These are phyloP conservation scores for Kokia cookei DNA, from an alignment of 441 rosid species.

Conservation along the genomic window DNA sequence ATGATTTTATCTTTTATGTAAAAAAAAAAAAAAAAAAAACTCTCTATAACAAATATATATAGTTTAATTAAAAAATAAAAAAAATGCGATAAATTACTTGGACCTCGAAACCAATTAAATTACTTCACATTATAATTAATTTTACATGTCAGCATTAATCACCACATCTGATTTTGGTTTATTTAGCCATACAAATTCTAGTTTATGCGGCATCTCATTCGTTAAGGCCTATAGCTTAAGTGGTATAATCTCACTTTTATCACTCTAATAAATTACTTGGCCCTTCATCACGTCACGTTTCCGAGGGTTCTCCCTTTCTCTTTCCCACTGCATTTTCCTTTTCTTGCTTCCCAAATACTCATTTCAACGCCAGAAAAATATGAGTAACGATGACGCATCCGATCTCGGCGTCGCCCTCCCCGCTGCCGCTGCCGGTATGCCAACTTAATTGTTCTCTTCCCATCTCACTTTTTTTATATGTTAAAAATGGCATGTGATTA, in stretches of 20 bases:
- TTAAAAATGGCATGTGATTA: neutral
- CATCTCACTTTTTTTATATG: neutral
- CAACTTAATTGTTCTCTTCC: neutral
- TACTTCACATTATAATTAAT: no score
- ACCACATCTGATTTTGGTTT: no score
- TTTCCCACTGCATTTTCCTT: neutral
- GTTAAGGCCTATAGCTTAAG: no score
- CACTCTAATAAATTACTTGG: neutral
- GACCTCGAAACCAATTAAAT: no score
- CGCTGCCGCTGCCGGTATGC: conserved; percentile 23
- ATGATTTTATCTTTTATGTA: no score
- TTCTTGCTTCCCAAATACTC: neutral
- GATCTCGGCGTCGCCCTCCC: conserved; percentile 30
- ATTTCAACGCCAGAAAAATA: neutral
- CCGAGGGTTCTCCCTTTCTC: neutral
- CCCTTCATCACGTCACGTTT: neutral
- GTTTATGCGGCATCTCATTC: no score
- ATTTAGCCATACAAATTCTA: no score
- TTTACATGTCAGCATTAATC: no score
- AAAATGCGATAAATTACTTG: no score
- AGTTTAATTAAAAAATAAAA: no score
- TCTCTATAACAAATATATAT: no score
- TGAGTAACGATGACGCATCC: conserved; percentile 28
- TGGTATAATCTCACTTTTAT: neutral
- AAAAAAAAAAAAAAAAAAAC: no score